Base-by-base conservation (phyloP, 2,329 filamentous ascomycete genomes). In the Diaporthe capsici region DNA sequence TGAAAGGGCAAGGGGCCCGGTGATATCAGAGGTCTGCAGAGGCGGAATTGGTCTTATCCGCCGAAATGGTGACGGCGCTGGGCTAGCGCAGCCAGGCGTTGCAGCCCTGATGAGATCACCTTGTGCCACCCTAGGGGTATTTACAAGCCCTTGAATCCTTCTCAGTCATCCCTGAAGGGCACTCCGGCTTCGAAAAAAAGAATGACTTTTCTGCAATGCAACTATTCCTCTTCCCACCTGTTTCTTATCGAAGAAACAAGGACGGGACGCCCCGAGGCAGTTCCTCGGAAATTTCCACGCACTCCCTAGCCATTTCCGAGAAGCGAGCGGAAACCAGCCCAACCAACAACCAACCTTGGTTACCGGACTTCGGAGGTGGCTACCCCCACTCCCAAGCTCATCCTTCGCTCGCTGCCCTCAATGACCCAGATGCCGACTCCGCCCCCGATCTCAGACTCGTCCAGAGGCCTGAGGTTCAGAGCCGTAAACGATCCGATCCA, bases 381-480 rank as follows among this genome's bases (percentile, higher is more conserved):
- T 68, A 5, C 31, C 70, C 44, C 71, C 44, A 53, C 58, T n/a
- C 31, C 31, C 22, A 53, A 53, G 70, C 70, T 51, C 55, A 49
- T 72, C 70, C 70, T 31, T 72, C 28, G 47, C 47, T 51, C 31
- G 42, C 70, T 53, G 60, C 25, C 51, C 39, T 49, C 12, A 25
- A 63, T 53, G 57, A 51, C 34, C 44, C 57, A 53, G 28, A 72
- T 72, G 34, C 31, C 71, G 31, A 53, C 71, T 44, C 31, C 60
- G 44, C 47, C 71, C 13, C 37, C 31, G 31, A 53, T 31, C 31
- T 72, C 57, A 53, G 47, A 68, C 31, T 53, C 47, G 31, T 39
- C 65, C n/a, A 25, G 65, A 20, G 22, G 65, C 47, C 47, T 34
- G 65, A 28, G 65, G 31, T 68, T 68, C 65, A 53, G 47, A 53